Evolutionary conservation across 441 rosid genomes (phyloP).

Genomic region (Eruca vesicaria): DNA sequence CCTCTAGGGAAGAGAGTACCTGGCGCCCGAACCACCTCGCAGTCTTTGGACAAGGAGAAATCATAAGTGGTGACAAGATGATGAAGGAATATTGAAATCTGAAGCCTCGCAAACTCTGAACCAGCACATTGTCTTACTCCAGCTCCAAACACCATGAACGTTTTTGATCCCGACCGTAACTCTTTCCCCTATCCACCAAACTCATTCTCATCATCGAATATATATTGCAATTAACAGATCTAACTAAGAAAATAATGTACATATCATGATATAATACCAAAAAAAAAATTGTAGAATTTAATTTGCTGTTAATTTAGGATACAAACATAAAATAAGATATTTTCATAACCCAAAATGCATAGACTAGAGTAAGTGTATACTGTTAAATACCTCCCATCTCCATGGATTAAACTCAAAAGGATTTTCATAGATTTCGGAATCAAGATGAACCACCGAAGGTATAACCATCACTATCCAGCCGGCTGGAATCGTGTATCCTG

Average conservation of each 20-base stretch:
- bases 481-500: neutral
- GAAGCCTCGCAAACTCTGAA: slow-evolving; percentile 25
- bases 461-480: neutral
- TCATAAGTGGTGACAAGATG: slow-evolving; percentile 17
- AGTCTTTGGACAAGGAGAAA: slow-evolving; percentile 8
- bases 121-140: slow-evolving; percentile 15
- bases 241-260: neutral
- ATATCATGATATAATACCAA: neutral
- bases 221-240: neutral
- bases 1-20: slow-evolving; percentile 5
- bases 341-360: too few relatives aligned
- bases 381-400: neutral
- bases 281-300: too few relatives aligned
- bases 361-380: too few relatives aligned
- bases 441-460: neutral
- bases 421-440: neutral
- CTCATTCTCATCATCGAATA: neutral
- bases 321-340: too few relatives aligned
- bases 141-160: slow-evolving; percentile 15
- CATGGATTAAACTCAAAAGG: neutral
- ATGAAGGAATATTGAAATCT: slow-evolving; percentile 16
- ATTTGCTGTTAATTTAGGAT: too few relatives aligned
- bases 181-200: slow-evolving; percentile 11
- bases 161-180: slow-evolving; percentile 3
- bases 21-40: slow-evolving; percentile 12